These are phyloP conservation scores for Stagonosporopsis cucurbitacearum DNA, from an alignment of 2,329 filamentous ascomycete species.

Conservation along the genomic window DNA sequence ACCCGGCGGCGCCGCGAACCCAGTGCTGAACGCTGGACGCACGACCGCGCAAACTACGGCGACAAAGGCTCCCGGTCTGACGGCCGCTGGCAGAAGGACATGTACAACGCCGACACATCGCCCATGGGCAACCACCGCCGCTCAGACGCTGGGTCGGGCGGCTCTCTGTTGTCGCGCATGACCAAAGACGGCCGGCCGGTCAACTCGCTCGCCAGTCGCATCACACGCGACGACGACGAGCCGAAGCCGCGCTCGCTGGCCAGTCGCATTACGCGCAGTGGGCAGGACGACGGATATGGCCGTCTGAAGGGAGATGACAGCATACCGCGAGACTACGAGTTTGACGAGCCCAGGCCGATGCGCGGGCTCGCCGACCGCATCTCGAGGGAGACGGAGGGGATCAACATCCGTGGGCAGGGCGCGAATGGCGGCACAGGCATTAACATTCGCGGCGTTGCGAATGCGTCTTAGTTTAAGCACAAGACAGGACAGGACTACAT, in stretches of 20 bases:
- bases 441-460: slow-evolving; percentile 44
- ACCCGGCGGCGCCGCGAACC: slow-evolving; percentile 32
- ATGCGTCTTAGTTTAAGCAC: slow-evolving; percentile 29
- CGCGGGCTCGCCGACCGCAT: slow-evolving; percentile 25
- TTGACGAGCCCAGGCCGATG: slow-evolving; percentile 31
- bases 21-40: slow-evolving; percentile 39
- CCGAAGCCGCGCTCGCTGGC: slow-evolving; percentile 31
- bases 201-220: slow-evolving; percentile 39
- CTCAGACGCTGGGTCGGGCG: slow-evolving; percentile 39
- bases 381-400: slow-evolving; percentile 28
- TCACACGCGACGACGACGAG: slow-evolving; percentile 37
- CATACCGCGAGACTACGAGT: slow-evolving; percentile 32
- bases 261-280: slow-evolving; percentile 39
- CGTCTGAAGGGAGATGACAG: slow-evolving; percentile 43
- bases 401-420: slow-evolving; percentile 44
- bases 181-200: slow-evolving; percentile 44
- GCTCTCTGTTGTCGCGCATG: slow-evolving; percentile 42
- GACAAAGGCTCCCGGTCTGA: slow-evolving; percentile 20
- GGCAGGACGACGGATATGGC: slow-evolving; percentile 32
- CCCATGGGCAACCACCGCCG: slow-evolving; percentile 54
- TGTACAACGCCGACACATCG: slow-evolving; percentile 44
- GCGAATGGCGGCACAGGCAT: slow-evolving; percentile 31
- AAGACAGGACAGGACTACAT: too few relatives aligned
- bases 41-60: slow-evolving; percentile 39
- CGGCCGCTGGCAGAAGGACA: slow-evolving; percentile 38